Evolutionary conservation across 208 protist species (phyloP), one percentile per base, ranked within the genome.

Genomic region (Angomonas desouzai): DNA sequence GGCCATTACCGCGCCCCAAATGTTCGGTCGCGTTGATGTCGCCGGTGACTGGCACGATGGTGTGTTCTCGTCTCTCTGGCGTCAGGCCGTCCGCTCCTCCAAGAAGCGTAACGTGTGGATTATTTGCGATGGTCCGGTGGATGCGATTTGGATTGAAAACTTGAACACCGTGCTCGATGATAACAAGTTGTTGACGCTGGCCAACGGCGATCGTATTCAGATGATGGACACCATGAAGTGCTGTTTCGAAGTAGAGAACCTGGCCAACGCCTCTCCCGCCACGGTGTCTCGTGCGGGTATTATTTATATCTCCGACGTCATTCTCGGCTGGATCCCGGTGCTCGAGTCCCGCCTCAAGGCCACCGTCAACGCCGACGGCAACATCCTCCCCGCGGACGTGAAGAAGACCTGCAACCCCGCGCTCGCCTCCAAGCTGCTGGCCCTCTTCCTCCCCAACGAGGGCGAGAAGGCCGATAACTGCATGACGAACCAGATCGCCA

Each of bases 141-240:
- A 99, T 80, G 94, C 97, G 29, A 98, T 99, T 72, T 99, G 97
- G 97, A 99, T 99, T 85, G 98, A 99, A 83, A 99, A 98, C 82
- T 77, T 99, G 16, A 99, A 99, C 83, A 98, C 98, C 1, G 98
- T 99, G 51, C 89, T 99, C 13, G 98, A 99, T 74, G 98, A 99
- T 81, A 99, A 99, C 90, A 98, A 98, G 73, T 83, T 98, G 63
- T 83, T 99, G n/a, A 99, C 98, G 22, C 81, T 99, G 7, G 97
- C 97, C 25, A 99, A 99, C 70, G 96, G 96, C 60, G 97, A 98
- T 69, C 90, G 97, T 47, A 96, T 98, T 71, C 93, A 97, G 64
- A 99, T 99, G 97, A 89, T 90, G 23, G 85, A 96, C 64, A 96
- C 93, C 48, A 93, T 98, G 83, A 98, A 98, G 81, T 92, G 97